phyloP scores from a whole-genome alignment of 345 rosid species.

The Jatropha curcas region DNA sequence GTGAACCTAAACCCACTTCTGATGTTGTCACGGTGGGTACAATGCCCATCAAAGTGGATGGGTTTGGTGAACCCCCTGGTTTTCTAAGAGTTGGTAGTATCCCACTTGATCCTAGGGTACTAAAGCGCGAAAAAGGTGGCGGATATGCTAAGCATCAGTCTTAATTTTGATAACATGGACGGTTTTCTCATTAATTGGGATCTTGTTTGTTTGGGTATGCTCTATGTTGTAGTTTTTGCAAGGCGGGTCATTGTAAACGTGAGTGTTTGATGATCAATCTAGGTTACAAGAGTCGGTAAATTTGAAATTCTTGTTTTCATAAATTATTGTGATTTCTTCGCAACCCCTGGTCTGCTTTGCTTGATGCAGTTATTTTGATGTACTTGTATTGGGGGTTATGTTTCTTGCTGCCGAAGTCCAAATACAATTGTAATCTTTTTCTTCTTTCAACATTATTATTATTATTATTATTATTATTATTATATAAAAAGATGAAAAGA shows the following conservation, averaged over 20 bases:
- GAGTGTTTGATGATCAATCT: neutral
- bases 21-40: constrained; percentile 62
- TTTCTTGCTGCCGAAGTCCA: neutral
- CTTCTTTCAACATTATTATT: neutral
- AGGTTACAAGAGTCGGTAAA: constrained; percentile 1
- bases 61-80: constrained; percentile 45
- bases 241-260: constrained; percentile 6
- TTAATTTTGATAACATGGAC: constrained; percentile 11
- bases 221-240: neutral
- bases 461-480: no score
- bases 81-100: constrained; percentile 59
- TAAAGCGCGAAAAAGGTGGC: constrained; percentile 36
- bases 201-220: neutral
- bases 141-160: constrained; percentile 19
- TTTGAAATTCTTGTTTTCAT: neutral
- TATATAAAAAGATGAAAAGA: neutral
- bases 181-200: constrained; percentile 13
- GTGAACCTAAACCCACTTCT: constrained; percentile 16
- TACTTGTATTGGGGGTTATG: neutral
- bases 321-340: neutral
- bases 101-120: constrained; percentile 56
- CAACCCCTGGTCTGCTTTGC: neutral
- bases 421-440: constrained; percentile 8
- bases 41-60: constrained; percentile 66
- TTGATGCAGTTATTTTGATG: neutral